Evolutionary conservation across 495 filamentous ascomycete species (phyloP).

Genomic region (Talaromyces adpressus): DNA sequence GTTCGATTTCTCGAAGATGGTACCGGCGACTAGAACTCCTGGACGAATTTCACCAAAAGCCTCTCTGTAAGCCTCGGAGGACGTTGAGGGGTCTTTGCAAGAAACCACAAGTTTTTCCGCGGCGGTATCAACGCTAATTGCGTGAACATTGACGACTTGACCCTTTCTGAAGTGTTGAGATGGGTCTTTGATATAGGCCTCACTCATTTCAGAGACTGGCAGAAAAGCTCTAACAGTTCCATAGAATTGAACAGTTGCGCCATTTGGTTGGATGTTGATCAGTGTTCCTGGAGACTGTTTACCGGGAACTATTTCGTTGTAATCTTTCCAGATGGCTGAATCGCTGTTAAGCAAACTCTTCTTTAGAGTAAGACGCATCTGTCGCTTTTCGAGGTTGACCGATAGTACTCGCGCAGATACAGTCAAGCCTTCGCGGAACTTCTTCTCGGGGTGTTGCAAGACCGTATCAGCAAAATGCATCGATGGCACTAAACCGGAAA

Average conservation of each 20-base stretch:
- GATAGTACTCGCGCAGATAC: conserved; percentile 82
- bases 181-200: conserved; percentile 86
- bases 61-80: conserved; percentile 65
- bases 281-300: conserved; percentile 78
- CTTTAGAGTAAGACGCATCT: conserved; percentile 84
- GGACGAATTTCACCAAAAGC: conserved; percentile 63
- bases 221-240: conserved; percentile 75
- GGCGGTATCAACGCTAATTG: conserved; percentile 68
- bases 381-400: conserved; percentile 64
- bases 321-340: conserved; percentile 63
- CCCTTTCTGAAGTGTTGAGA: conserved; percentile 81
- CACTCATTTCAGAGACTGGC: conserved; percentile 94
- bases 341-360: conserved; percentile 91
- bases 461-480: conserved; percentile 82
- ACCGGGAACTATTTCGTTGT: conserved; percentile 59
- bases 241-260: conserved; percentile 92
- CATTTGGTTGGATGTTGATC: conserved; percentile 64
- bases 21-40: conserved; percentile 67
- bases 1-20: conserved; percentile 76
- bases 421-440: conserved; percentile 80
- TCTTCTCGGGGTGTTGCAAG: conserved; percentile 89
- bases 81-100: conserved; percentile 79
- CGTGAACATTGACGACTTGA: conserved; percentile 83
- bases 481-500: conserved; percentile 78
- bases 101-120: conserved; percentile 73